Evolutionary conservation across 2,329 filamentous ascomycete genomes (phyloP), one percentile per base, ranked within the genome.

Genomic region (Paraphoma sp.): DNA sequence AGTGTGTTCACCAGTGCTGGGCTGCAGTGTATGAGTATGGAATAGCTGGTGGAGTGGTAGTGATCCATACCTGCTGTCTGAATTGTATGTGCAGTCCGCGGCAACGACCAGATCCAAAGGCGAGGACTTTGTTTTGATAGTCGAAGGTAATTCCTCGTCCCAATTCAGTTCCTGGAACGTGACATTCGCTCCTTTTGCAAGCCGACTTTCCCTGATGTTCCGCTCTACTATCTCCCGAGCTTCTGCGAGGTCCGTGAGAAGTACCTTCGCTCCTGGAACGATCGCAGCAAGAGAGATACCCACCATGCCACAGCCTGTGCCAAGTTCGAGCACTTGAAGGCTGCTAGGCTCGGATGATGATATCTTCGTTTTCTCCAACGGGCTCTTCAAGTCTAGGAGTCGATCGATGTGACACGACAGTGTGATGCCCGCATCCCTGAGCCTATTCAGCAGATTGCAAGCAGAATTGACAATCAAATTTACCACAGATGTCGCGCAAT

Each of bases 71-170:
- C 71, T 74, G 67, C 86, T 89, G 65, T 89, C 87, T 14, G 84
- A 79, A 70, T 91, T 91, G 76, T 92, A 92, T 1, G 88, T 91
- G 74, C 89, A 91, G 71, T 92, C 89, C 1, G 87, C 87, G 1
- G 90, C 83, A 4, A 90, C 70, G 18, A 91, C 80, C 33, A 91
- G 67, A 70, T 89, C 84, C 65, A 86, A 81, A 31, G 50, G 43
- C 1, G 38, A 16, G 10, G 45, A 54, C n/a, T 47, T 17, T 14
- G 29, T 28, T 29, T 53, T 40, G 5, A 65, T 29, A 30, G 51
- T n/a, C 1, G 29, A 11, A 3, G 83, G 80, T 6, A 87, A 72
- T 3, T 80, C 71, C 12, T 80, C 71, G n/a, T 86, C 82, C 89
- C 89, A 92, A 70, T 90, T 85, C 4, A 91, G 80, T 2, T 83